Conservation (phyloP, 768 basidiomycete species). For the Termitomyces sp. region DNA sequence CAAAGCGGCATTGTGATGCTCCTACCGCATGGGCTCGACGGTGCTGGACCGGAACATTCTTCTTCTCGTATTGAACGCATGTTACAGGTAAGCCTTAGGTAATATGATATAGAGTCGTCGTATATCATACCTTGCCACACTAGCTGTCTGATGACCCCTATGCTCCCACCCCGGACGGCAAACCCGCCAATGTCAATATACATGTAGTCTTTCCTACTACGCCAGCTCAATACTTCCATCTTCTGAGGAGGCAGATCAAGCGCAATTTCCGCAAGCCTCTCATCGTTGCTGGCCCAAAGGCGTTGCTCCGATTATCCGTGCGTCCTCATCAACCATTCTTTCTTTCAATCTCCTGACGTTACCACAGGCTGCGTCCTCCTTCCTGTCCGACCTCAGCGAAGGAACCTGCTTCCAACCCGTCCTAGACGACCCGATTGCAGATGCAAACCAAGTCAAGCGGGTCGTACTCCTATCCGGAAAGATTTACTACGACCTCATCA, state of each 20-base stretch:
- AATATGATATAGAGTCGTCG: too few relatives aligned
- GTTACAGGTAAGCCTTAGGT: slow-evolving; percentile 57
- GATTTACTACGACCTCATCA: slow-evolving; percentile 81
- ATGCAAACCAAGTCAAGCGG: slow-evolving; percentile 41
- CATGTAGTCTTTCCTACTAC: slow-evolving; percentile 84
- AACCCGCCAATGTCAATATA: slow-evolving; percentile 67
- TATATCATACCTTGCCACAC: not conserved
- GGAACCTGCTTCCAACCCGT: slow-evolving; percentile 67
- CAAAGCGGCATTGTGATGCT: slow-evolving; percentile 86
- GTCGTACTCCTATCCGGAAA: slow-evolving; percentile 81
- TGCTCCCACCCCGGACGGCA: slow-evolving; percentile 17
- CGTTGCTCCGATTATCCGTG: slow-evolving; percentile 71
- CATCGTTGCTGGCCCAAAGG: slow-evolving; percentile 82
- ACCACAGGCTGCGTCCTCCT: slow-evolving; percentile 66
- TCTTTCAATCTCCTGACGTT: not conserved
- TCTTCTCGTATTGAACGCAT: slow-evolving; percentile 84
- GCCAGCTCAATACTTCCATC: slow-evolving; percentile 89
- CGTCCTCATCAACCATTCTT: not conserved
- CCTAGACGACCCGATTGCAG: slow-evolving; percentile 42
- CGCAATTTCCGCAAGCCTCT: slow-evolving; percentile 86
- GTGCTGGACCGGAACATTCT: slow-evolving; percentile 92
- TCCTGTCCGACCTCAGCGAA: slow-evolving; percentile 51
- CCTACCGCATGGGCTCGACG: slow-evolving; percentile 87
- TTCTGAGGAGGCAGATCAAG: slow-evolving; percentile 80
- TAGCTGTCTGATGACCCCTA: slow-evolving; percentile 78